phyloP scores from a whole-genome alignment of 805 yeast species.

The Wickerhamiella occidentalis region DNA sequence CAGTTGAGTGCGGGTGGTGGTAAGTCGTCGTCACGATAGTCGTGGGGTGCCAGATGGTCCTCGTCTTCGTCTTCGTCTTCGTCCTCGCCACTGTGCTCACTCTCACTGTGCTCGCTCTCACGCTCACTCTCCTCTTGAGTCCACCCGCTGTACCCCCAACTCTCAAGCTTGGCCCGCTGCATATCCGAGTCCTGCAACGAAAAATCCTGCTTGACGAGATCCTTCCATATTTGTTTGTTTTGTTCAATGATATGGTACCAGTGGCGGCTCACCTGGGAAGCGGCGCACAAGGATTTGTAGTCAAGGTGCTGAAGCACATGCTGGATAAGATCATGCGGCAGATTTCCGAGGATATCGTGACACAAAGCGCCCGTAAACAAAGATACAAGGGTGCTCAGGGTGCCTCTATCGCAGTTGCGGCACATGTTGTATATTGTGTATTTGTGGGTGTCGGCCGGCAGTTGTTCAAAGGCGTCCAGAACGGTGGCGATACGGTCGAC shows the following conservation, averaged over 20 bases:
- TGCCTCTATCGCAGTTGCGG: constrained; percentile 44
- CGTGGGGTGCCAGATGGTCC: too few relatives aligned
- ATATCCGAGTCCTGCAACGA: constrained; percentile 37
- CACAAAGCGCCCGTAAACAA: constrained; percentile 44
- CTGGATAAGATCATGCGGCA: constrained; percentile 66
- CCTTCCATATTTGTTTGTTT: constrained; percentile 57
- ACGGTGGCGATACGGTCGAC: constrained; percentile 20
- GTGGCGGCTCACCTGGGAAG: constrained; percentile 49
- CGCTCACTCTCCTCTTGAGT: constrained; percentile 10
- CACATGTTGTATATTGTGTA: constrained; percentile 44
- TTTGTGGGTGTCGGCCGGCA: constrained; percentile 38
- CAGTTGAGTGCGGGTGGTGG: constrained; percentile 14
- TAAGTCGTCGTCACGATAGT: too few relatives aligned
- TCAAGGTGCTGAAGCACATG: constrained; percentile 57
- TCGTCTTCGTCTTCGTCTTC: constrained; percentile 16
- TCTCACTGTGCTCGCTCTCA: not conserved
- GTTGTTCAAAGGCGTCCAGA: constrained; percentile 26
- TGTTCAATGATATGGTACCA: constrained; percentile 61
- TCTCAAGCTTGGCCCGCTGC: constrained; percentile 27
- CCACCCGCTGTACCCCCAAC: constrained; percentile 29
- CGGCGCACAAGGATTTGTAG: constrained; percentile 44
- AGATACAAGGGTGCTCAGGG: constrained; percentile 48
- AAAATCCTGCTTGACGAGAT: constrained; percentile 49
- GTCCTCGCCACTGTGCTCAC: not conserved
- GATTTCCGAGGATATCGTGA: constrained; percentile 55